A percentile compares a stretch with the other conserved stretches of the same genome.
Evolutionary conservation across 2,329 filamentous ascomycete species (phyloP).

Genomic region (Neopestalotiopsis clavispora): DNA sequence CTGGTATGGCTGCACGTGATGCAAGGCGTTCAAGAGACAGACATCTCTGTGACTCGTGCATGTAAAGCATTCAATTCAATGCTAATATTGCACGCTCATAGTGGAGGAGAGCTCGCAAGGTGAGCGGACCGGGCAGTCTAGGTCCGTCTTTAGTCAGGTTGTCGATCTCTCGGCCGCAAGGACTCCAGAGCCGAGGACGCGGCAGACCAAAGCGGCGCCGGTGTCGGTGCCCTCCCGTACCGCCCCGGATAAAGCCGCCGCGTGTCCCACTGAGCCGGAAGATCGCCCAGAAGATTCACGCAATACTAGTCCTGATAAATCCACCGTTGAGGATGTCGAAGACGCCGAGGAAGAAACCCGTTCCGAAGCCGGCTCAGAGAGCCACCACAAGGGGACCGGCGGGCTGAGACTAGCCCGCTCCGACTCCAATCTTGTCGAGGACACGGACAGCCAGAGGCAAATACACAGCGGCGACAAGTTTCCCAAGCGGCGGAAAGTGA

Average conservation of each 20-base stretch:
- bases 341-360: neutral
- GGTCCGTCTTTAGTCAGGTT: conserved; percentile 4
- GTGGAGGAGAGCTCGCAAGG: conserved; percentile 1
- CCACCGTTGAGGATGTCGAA: neutral
- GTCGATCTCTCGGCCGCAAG: neutral
- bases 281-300: neutral
- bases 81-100: neutral
- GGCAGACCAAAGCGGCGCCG: neutral
- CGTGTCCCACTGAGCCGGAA: neutral
- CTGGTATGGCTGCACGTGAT: neutral
- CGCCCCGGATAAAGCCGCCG: neutral
- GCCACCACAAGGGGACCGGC: conserved; percentile 22
- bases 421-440: conserved; percentile 23
- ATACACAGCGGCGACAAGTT: conserved; percentile 26
- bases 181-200: neutral
- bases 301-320: neutral
- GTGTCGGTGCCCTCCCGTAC: neutral
- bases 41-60: neutral
- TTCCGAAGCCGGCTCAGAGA: conserved; percentile 5
- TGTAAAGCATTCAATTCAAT: neutral
- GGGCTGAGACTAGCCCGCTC: conserved; percentile 25
- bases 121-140: neutral
- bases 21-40: neutral
- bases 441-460: conserved; percentile 32
- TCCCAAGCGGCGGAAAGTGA: conserved; percentile 28